Percentiles rank a stretch among this genome's conserved stretches.
These are phyloP conservation scores for Candida silvatica DNA, from an alignment of 805 yeast species.

Conservation along the genomic window DNA sequence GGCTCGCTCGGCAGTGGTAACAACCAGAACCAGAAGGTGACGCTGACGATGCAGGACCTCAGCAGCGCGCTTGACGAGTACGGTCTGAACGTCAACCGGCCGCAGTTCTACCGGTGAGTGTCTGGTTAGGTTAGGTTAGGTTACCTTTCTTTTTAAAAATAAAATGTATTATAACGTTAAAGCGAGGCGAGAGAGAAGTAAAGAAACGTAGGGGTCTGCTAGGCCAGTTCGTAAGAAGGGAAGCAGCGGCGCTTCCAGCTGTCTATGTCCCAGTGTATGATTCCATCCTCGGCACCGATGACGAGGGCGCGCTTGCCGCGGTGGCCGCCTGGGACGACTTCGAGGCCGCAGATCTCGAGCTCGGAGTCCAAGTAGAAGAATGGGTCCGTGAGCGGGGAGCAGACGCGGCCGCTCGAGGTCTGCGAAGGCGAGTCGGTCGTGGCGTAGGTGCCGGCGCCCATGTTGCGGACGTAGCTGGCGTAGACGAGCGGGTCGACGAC, in stretches of 20 bases:
- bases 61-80: constrained; percentile 90
- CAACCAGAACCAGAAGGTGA: constrained; percentile 45
- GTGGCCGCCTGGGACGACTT: constrained; percentile 32
- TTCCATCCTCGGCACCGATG: constrained; percentile 60
- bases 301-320: constrained; percentile 34
- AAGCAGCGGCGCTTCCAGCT: constrained; percentile 54
- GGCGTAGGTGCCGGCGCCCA: not conserved
- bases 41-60: constrained; percentile 86
- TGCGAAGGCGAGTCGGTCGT: not conserved
- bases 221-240: constrained; percentile 44
- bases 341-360: constrained; percentile 51
- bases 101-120: constrained; percentile 78
- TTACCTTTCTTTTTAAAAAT: constrained; percentile 3
- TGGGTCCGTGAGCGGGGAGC: constrained; percentile 10
- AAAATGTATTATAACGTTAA: constrained; percentile 5
- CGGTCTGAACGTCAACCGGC: constrained; percentile 71
- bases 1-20: constrained; percentile 18
- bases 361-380: constrained; percentile 18
- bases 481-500: constrained; percentile 1
- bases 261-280: constrained; percentile 63
- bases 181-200: too few species aligned
- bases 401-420: not conserved
- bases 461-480: not conserved
- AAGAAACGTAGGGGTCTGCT: too few species aligned
- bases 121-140: not conserved